Base-by-base conservation (phyloP, 805 yeast genomes). In the Lachancea sp. region DNA sequence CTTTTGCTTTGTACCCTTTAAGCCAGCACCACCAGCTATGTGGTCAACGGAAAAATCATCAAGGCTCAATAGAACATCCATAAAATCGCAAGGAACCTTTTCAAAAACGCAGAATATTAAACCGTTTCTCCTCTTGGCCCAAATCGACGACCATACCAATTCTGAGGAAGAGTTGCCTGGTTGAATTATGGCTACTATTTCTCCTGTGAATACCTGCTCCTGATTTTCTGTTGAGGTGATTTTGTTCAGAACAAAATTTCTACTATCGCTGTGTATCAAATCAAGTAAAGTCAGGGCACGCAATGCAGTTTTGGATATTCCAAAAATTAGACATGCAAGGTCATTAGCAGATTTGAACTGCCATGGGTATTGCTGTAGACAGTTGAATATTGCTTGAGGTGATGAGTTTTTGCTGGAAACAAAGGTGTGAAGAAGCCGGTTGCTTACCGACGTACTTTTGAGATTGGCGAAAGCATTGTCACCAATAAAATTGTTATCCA, bases 311-410 rank as follows among this genome's bases (percentile, higher is more conserved):
- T 78, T 76, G 34, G 86, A 77, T 3, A 84, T 77, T 13, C 96
- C 96, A 63, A 89, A 84, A 67, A 85, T 78, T 44, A 87, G 68
- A 55, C 95, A 84, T 0, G 96, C 95, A 48, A 88, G 68, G 61
- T 89, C 97, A 57, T 90, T 89, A 12, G 94, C 87, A 5, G 94
- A 89, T 52, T 76, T 77, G 36, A 89, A 72, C 20, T 69, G 64
- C 89, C 92, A 89, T 1, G 97, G 97, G 35, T 74, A 71, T 11
- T 73, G 76, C 18, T 74, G 65, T 2, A 77, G 78, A 36, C 94
- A 84, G 0, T 96, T 86, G 58, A 89, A 80, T 9, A 88, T 80
- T 0, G 96, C 92, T 54, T 86, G 92, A 8, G 90, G 90, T 1
- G 77, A 68, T 0, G 82, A 66, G 44, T 79, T 80, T 51, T 83